Base-by-base conservation (phyloP, 192 early-diverging fungal genomes). In the Pilaira anomala region DNA sequence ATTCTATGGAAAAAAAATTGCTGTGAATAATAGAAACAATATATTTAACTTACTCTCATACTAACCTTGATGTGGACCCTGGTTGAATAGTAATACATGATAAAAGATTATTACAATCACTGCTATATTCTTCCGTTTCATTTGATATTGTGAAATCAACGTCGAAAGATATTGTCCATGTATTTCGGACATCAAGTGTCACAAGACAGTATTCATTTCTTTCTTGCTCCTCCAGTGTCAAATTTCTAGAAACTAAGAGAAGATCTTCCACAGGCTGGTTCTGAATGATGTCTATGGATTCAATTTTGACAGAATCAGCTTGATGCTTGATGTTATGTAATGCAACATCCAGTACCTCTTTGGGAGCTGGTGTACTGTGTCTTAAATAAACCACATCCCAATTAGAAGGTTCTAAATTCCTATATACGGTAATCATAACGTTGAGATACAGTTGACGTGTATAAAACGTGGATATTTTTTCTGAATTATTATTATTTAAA, bases 101-200 rank as follows among this genome's bases (percentile, higher is more conserved):
- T 44, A 44, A n/a, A 22, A 51, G 29, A 7, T 25, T 26, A 18
- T 39, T 2, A 13, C 60, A 24, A 36, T 36, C 12, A 22, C 8
- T 33, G 6, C 29, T 14, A 8, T 58, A 28, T 7, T 33, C 41
- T 21, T 69, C 62, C 26, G 57, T 62, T 74, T 76, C 79, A 67
- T 93, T 87, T 75, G 82, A 83, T 41, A 91, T 76, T 24, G 81
- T 73, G 79, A 92, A 89, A 0, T 69, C 66, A 22, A 92, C 80
- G 48, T 93, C 85, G 64, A 93, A 91, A 16, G 87, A 80, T 14
- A 82, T 67, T 6, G 77, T 83, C 85, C 88, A 89, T 13, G 80
- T 65, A 68, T 93, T 93, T 44, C 82, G 68, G 24, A 93, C 68
- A 78, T 93, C 91, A 76, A 93, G 66, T 7, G 88, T 91, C 24